phyloP scores from a whole-genome alignment of 306 rosid genomes.

The Vicia faba region DNA sequence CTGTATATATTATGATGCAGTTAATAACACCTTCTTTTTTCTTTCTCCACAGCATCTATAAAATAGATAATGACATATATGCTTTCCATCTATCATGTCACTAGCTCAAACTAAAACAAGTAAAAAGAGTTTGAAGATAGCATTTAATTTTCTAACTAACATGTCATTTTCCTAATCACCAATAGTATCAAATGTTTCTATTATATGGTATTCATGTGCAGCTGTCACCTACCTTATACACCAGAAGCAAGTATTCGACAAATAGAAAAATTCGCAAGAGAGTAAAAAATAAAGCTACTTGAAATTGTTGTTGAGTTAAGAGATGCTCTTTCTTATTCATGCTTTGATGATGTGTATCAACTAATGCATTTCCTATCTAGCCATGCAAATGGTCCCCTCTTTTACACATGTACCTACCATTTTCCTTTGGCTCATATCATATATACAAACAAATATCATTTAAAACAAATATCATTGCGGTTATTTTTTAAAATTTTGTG shows the following conservation, averaged over 20 bases:
- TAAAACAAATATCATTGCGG: too few species aligned
- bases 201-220: conserved; percentile 50
- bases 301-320: conserved; percentile 27
- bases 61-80: conserved; percentile 43
- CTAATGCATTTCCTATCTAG: conserved; percentile 43
- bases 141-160: conserved; percentile 45
- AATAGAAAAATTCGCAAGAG: conserved; percentile 53
- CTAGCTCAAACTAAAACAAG: conserved; percentile 39
- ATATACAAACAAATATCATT: neutral
- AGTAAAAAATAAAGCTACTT: conserved; percentile 34
- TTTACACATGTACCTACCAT: conserved; percentile 16
- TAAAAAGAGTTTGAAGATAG: conserved; percentile 38
- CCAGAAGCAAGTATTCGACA: conserved; percentile 43
- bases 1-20: too few species aligned
- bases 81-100: conserved; percentile 52
- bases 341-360: conserved; percentile 42
- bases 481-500: too few species aligned
- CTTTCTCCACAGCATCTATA: conserved; percentile 3
- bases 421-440: conserved; percentile 39
- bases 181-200: conserved; percentile 50
- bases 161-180: conserved; percentile 54
- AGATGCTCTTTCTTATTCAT: conserved; percentile 47
- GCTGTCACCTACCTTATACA: conserved; percentile 60
- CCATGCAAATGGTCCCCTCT: conserved; percentile 86
- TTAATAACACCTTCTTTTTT: too few species aligned